These are phyloP conservation scores for Globisporangium carolinianum DNA, from an alignment of 352 stramenopile genomes.

Conservation along the genomic window DNA sequence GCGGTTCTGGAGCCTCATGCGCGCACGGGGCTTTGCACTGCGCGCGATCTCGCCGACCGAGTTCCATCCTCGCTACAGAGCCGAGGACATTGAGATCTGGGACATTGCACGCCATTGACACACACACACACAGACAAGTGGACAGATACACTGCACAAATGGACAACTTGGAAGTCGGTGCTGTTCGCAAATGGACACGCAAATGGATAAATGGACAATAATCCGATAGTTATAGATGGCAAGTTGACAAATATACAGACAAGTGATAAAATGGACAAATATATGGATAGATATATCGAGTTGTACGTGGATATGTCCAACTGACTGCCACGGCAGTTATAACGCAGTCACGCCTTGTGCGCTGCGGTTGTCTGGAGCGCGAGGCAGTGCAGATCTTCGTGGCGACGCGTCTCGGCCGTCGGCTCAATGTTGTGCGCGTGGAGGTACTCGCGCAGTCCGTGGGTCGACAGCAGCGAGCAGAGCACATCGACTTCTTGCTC, in stretches of 20 bases:
- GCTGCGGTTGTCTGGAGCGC: conserved; percentile 30
- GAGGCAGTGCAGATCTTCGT: conserved; percentile 72
- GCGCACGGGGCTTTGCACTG: conserved; percentile 34
- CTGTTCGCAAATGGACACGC: no score
- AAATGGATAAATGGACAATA: no score
- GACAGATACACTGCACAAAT: no score
- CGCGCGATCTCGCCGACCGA: conserved; percentile 37
- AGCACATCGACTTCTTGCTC: conserved; percentile 58
- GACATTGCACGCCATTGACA: conserved; percentile 18
- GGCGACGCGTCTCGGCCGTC: conserved; percentile 17
- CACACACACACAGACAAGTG: no score
- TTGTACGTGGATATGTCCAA: background rate
- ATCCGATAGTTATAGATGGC: no score
- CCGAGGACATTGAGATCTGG: conserved; percentile 89
- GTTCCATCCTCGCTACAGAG: conserved; percentile 70
- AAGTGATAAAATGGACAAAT: no score
- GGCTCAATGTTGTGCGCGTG: conserved; percentile 51
- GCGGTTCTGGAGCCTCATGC: conserved; percentile 73
- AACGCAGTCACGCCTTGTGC: no score
- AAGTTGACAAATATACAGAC: no score
- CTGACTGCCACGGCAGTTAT: no score
- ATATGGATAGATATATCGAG: background rate
- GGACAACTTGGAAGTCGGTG: no score
- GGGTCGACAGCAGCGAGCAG: conserved; percentile 76
- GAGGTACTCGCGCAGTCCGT: conserved; percentile 59